phyloP scores from a whole-genome alignment of 345 rosid species.

The Hypericum androsaemum region DNA sequence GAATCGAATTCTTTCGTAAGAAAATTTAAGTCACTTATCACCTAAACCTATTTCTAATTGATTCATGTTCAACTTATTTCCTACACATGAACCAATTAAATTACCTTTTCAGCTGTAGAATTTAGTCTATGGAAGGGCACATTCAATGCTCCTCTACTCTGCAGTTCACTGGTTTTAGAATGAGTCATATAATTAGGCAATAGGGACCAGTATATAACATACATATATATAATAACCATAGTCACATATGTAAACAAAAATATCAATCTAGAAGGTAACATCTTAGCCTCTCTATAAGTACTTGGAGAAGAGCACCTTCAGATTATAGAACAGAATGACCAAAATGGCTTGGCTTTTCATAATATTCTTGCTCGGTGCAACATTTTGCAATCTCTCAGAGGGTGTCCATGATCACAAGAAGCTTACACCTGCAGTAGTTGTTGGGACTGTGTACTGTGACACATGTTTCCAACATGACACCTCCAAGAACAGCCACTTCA shows the following conservation, averaged over 20 bases:
- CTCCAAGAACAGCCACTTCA: slow-evolving; percentile 55
- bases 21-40: too few relatives aligned
- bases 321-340: background rate
- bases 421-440: slow-evolving; percentile 51
- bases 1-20: too few relatives aligned
- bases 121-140: slow-evolving; percentile 12
- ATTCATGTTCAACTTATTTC: too few relatives aligned
- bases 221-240: background rate
- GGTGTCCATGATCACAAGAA: slow-evolving; percentile 19
- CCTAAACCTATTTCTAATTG: too few relatives aligned
- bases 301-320: too few relatives aligned
- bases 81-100: background rate
- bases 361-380: slow-evolving; percentile 18
- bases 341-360: slow-evolving; percentile 31
- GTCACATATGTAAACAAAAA: background rate
- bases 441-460: slow-evolving; percentile 87
- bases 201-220: background rate
- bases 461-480: slow-evolving; percentile 57
- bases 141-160: slow-evolving; percentile 22
- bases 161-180: slow-evolving; percentile 35
- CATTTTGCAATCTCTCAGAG: slow-evolving; percentile 16
- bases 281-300: background rate
- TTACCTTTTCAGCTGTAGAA: slow-evolving; percentile 25
- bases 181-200: slow-evolving; percentile 23
- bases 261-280: background rate